These are phyloP conservation scores for Dalbergia cultrata DNA, from an alignment of 306 rosid genomes.

Conservation along the genomic window DNA sequence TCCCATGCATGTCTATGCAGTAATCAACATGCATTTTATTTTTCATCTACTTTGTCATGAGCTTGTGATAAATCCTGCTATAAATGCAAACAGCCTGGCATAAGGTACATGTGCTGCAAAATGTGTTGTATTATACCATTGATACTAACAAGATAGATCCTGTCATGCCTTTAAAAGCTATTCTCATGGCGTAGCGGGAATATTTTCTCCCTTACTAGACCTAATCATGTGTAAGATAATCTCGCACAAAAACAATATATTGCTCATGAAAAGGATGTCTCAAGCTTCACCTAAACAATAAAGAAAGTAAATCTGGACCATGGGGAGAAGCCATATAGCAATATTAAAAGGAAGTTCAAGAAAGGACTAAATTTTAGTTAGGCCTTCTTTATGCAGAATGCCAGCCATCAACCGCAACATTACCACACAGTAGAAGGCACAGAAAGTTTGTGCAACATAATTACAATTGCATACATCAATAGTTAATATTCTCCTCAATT, in stretches of 20 bases:
- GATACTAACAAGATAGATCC: neutral
- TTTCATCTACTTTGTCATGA: neutral
- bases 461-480: too few species aligned
- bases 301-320: neutral
- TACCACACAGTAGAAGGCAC: neutral
- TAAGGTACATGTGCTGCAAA: too few species aligned
- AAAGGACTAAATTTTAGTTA: neutral
- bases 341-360: neutral
- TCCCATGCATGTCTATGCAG: neutral
- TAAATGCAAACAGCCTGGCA: too few species aligned
- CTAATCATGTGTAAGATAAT: neutral
- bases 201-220: neutral
- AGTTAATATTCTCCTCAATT: neutral
- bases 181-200: neutral
- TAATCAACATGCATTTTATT: neutral
- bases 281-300: neutral
- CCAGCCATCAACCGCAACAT: neutral
- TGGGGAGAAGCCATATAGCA: neutral
- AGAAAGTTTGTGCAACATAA: neutral
- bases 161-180: neutral
- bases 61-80: too few species aligned
- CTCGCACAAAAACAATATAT: neutral
- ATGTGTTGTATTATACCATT: too few species aligned
- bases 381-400: constrained; percentile 6
- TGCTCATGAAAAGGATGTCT: neutral